These are phyloP conservation scores for Solanum hybrid DNA, from an alignment of 305 asterid genomes.

Conservation along the genomic window DNA sequence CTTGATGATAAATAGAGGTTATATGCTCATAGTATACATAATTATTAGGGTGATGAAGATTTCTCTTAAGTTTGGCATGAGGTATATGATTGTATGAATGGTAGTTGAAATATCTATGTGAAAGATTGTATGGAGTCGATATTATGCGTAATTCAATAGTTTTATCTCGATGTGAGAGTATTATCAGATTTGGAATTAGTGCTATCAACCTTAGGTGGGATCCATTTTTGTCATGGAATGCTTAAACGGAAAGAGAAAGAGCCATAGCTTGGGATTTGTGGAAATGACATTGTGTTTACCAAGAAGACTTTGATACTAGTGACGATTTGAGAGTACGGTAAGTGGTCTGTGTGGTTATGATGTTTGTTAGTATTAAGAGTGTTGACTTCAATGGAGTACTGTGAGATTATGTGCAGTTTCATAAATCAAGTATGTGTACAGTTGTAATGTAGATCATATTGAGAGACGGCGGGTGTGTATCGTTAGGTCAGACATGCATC, in stretches of 20 bases:
- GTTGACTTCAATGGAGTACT: neutral
- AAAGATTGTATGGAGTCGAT: neutral
- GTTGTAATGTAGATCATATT: neutral
- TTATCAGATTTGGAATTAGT: neutral
- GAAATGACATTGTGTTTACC: neutral
- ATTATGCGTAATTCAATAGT: neutral
- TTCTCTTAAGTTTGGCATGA: neutral
- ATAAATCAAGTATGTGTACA: neutral
- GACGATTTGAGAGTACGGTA: neutral
- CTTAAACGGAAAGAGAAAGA: neutral
- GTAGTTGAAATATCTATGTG: neutral
- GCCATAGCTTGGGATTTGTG: neutral
- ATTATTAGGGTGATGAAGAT: neutral
- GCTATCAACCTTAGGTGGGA: neutral
- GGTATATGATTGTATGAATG: neutral
- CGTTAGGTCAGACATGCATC: neutral
- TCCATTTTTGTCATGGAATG: neutral
- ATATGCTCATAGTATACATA: neutral
- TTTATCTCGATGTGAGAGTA: neutral
- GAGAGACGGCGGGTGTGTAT: neutral
- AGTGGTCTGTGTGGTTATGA: neutral
- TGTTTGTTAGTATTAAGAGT: neutral
- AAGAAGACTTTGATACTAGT: neutral
- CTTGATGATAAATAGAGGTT: neutral
- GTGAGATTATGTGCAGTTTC: neutral